A percentile compares a stretch with the other conserved stretches of the same genome.
phyloP scores from a whole-genome alignment of 495 filamentous ascomycete genomes.

The Chaetomium cochliodes region DNA sequence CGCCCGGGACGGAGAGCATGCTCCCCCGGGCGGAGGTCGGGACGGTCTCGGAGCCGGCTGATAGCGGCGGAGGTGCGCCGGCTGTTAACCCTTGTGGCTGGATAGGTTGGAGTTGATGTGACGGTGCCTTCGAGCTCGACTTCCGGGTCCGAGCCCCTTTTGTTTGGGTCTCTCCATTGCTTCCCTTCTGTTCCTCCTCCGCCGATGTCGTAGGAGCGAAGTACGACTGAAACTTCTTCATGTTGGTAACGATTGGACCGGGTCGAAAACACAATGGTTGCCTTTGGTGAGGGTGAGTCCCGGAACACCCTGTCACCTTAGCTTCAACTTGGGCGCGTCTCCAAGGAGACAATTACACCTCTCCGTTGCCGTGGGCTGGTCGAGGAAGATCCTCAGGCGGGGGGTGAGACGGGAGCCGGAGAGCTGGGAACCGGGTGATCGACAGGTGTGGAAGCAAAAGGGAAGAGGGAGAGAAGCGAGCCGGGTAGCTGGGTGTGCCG shows the following conservation, averaged over 20 bases:
- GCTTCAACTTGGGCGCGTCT: background rate
- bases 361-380: background rate
- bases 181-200: conserved; percentile 10
- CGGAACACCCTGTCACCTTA: conserved; percentile 17
- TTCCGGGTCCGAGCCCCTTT: background rate
- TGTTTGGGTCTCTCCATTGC: conserved; percentile 10
- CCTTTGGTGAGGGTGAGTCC: conserved; percentile 15
- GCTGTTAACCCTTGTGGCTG: background rate
- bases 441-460: conserved; percentile 2
- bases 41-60: conserved; percentile 1
- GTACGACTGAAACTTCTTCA: conserved; percentile 33
- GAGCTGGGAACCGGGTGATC: conserved; percentile 8
- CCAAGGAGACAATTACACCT: background rate
- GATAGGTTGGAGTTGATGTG: conserved; percentile 21
- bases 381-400: background rate
- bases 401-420: background rate
- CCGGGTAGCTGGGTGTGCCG: conserved; percentile 7
- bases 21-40: conserved; percentile 9
- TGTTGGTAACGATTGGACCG: conserved; percentile 24
- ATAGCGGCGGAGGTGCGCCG: conserved; percentile 1
- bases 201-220: conserved; percentile 21
- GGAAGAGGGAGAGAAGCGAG: conserved; percentile 2
- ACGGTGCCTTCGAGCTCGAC: conserved; percentile 12
- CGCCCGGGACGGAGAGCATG: conserved; percentile 24
- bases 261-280: background rate